These are phyloP conservation scores for Melianthus villosus DNA, from an alignment of 441 rosid species.

Conservation along the genomic window DNA sequence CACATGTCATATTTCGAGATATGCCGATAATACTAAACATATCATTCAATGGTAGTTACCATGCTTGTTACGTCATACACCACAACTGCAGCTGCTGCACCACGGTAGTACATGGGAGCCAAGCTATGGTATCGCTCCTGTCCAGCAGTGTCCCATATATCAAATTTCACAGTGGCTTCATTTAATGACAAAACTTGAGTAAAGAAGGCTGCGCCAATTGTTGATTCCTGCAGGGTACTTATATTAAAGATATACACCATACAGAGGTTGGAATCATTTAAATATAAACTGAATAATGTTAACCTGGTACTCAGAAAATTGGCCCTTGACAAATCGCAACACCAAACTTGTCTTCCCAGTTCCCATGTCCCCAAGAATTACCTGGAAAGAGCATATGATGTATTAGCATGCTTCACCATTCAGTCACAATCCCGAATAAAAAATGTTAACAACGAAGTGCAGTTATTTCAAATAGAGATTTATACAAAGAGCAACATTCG, in stretches of 20 bases:
- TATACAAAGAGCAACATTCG: too few relatives aligned
- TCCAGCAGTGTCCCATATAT: conserved; percentile 77
- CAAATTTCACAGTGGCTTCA: conserved; percentile 56
- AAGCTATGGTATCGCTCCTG: conserved; percentile 73
- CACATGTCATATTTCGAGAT: too few relatives aligned
- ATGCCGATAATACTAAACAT: too few relatives aligned
- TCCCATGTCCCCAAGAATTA: conserved; percentile 70
- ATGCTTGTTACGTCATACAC: conserved; percentile 57
- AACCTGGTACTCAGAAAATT: conserved; percentile 57
- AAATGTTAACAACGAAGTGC: too few relatives aligned
- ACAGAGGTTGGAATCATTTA: too few relatives aligned
- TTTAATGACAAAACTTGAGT: conserved; percentile 54
- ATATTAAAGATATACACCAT: too few relatives aligned
- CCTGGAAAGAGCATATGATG: conserved; percentile 21
- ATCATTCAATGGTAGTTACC: conserved; percentile 17
- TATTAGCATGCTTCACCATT: too few relatives aligned
- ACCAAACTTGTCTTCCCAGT: conserved; percentile 68
- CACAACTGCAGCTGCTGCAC: conserved; percentile 73
- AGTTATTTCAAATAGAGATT: too few relatives aligned
- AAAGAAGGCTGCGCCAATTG: conserved; percentile 73
- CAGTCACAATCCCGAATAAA: too few relatives aligned
- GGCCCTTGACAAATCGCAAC: conserved; percentile 59
- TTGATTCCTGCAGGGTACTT: conserved; percentile 38
- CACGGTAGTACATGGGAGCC: conserved; percentile 79
- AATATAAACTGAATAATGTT: background rate